Base-by-base conservation (phyloP, 306 rosid species). In the Amphicarpaea edgeworthii region DNA sequence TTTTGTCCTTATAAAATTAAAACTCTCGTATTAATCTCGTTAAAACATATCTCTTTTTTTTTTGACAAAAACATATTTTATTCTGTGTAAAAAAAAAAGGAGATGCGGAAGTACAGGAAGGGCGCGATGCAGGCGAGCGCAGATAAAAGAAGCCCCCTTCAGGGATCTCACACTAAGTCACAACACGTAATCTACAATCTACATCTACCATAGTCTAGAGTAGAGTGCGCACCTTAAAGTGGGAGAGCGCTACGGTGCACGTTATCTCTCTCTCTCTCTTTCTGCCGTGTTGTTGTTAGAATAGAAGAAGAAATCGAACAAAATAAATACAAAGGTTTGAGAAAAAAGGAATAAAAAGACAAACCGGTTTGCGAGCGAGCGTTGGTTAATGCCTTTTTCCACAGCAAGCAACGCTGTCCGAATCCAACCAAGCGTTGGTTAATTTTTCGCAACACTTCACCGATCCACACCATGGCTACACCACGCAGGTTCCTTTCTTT, bases 381-480 rank as follows among this genome's bases (percentile, higher is more conserved):
- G 6, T 81, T 74, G 86, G 85, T 87, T 84, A 93, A 90, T 85
- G 87, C 85, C 82, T 81, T 78, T 81, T 76, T 28, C n/a, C n/a
- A 19, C 23, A 50, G n/a, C 30, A 40, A 38, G 5, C 21, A 51
- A 54, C 68, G 10, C 32, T 34, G 28, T 59, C 42, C 16, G 21
- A 40, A 40, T 65, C 79, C 69, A 63, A 63, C 70, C 70, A 75
- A 83, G 71, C 8, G n/a, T n/a, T n/a, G n/a, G n/a, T n/a, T n/a
- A n/a, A n/a, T n/a, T n/a, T n/a, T n/a, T n/a, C n/a, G n/a, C n/a
- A n/a, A n/a, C n/a, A 17, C 8, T 68, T 58, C 83, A 45, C 63
- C 87, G 80, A 79, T 78, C 73, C 49, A 38, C 20, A 0, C 65
- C 1, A n/a, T 54, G 14, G 26, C 8, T 8, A 40, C 34, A 28